These are phyloP conservation scores for Dichotomopilus funicola DNA, from an alignment of 2,329 filamentous ascomycete genomes.

Conservation along the genomic window DNA sequence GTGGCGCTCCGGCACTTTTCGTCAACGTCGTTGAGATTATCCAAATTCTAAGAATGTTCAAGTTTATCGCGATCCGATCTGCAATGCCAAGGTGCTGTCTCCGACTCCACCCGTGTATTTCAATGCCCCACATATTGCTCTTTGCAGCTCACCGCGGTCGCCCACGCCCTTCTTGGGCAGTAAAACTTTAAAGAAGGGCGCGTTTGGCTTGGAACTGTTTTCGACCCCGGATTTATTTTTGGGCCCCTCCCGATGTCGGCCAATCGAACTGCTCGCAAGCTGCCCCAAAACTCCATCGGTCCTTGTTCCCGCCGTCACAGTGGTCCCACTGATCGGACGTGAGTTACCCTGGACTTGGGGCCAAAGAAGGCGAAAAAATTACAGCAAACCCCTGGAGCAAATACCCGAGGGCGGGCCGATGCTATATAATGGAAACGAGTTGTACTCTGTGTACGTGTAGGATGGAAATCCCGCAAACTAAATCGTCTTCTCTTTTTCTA, in stretches of 20 bases:
- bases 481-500: neutral
- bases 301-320: neutral
- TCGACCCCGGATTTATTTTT: constrained; percentile 3
- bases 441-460: constrained; percentile 10
- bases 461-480: constrained; percentile 12
- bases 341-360: constrained; percentile 8
- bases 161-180: constrained; percentile 11
- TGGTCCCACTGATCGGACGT: constrained; percentile 11
- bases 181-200: constrained; percentile 15
- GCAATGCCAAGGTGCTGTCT: neutral
- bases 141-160: neutral
- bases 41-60: neutral
- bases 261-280: constrained; percentile 11
- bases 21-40: neutral
- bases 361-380: constrained; percentile 3
- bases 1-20: neutral
- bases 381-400: constrained; percentile 9
- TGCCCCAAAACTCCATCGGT: neutral
- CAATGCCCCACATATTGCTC: constrained; percentile 2
- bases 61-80: constrained; percentile 9
- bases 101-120: neutral
- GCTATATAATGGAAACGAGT: constrained; percentile 16
- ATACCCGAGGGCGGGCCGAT: neutral
- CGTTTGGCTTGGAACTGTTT: neutral
- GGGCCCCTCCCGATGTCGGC: constrained; percentile 16